Conservation (phyloP, 768 basidiomycete genomes). For the Lanmaoa rubissima region DNA sequence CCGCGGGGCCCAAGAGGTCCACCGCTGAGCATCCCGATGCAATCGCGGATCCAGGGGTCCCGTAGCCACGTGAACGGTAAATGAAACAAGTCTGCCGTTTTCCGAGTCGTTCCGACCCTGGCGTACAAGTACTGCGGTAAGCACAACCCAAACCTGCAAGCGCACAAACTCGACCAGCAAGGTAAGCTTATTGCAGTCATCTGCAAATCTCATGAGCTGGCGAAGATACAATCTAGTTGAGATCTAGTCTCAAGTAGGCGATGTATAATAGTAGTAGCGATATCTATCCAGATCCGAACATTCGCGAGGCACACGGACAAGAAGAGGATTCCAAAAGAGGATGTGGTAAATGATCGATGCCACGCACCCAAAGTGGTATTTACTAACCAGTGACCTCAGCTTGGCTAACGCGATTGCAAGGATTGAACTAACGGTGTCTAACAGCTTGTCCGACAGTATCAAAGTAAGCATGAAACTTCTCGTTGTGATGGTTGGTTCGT, state of each 20-base stretch:
- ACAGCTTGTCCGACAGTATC: neutral
- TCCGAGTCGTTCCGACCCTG: neutral
- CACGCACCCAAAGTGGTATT: too few species aligned
- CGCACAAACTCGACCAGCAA: neutral
- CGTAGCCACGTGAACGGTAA: neutral
- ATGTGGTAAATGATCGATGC: neutral
- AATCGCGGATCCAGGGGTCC: conserved; percentile 16
- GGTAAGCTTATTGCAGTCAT: too few species aligned
- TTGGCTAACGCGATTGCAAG: neutral
- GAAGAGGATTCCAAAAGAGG: conserved; percentile 10
- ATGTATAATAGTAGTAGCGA: neutral
- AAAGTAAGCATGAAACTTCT: neutral
- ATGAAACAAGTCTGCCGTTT: neutral
- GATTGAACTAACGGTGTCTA: neutral
- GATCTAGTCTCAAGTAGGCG: neutral
- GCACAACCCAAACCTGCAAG: neutral
- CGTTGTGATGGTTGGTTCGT: neutral
- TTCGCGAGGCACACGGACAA: conserved; percentile 25
- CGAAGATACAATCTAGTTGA: neutral
- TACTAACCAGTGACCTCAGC: too few species aligned
- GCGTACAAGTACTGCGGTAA: neutral
- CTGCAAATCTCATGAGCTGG: neutral
- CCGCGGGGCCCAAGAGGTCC: conserved; percentile 11
- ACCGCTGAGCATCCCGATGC: conserved; percentile 14
- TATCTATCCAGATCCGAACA: conserved; percentile 4